Percentiles rank a stretch among this genome's conserved stretches.
phyloP scores from a whole-genome alignment of 1,139 yeast genomes.

The Candida neerlandica region DNA sequence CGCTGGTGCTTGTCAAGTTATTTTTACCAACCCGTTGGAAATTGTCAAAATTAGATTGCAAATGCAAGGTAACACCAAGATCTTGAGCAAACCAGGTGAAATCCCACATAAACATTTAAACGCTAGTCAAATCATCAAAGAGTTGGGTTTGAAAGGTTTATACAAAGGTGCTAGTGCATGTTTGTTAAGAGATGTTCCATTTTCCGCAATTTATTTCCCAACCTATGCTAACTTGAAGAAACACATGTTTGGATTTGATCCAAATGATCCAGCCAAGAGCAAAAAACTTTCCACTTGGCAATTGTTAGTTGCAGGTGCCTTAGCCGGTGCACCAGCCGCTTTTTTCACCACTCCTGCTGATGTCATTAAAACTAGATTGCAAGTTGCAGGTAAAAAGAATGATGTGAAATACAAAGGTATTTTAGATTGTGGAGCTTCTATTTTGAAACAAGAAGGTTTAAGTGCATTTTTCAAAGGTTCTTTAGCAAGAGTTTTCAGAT shows the following conservation, averaged over 20 bases:
- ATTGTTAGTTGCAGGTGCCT: slow-evolving; percentile 82
- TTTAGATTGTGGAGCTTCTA: slow-evolving; percentile 72
- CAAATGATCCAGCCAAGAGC: slow-evolving; percentile 51
- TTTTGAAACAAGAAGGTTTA: slow-evolving; percentile 73
- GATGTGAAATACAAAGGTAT: slow-evolving; percentile 80
- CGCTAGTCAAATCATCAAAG: slow-evolving; percentile 75
- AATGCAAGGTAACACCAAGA: slow-evolving; percentile 78
- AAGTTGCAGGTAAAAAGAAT: slow-evolving; percentile 78
- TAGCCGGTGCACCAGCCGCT: slow-evolving; percentile 99
- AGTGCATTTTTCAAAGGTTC: slow-evolving; percentile 95
- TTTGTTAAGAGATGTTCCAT: slow-evolving; percentile 92
- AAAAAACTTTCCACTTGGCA: slow-evolving; percentile 74
- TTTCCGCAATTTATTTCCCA: slow-evolving; percentile 96
- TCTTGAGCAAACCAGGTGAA: slow-evolving; percentile 40
- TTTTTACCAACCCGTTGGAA: slow-evolving; percentile 94
- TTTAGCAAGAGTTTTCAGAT: slow-evolving; percentile 88
- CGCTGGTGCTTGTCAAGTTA: slow-evolving; percentile 97
- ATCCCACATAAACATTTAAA: slow-evolving; percentile 51
- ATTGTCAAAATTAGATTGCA: slow-evolving; percentile 94
- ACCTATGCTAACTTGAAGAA: slow-evolving; percentile 92
- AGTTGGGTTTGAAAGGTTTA: slow-evolving; percentile 80
- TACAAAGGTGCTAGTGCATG: slow-evolving; percentile 95
- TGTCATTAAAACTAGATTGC: slow-evolving; percentile 93
- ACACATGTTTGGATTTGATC: slow-evolving; percentile 82
- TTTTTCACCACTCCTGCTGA: slow-evolving; percentile 95